A percentile compares a stretch with the other conserved stretches of the same genome.
These are phyloP conservation scores for barley (Hordeum vulgare) DNA, from an alignment of 176 grass and related monocot genomes.

Conservation along the genomic window DNA sequence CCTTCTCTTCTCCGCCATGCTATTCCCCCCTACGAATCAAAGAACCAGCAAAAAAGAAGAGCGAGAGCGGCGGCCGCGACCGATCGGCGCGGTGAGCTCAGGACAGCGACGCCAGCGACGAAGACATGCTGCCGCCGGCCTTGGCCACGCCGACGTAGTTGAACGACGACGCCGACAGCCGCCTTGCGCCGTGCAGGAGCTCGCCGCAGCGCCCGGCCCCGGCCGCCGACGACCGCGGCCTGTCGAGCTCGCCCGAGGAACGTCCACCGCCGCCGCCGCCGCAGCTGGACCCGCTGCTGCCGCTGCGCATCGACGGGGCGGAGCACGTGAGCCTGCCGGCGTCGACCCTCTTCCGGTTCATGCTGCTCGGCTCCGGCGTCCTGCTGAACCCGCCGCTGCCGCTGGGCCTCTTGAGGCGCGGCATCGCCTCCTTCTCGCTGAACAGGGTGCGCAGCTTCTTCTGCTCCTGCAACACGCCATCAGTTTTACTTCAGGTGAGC, in stretches of 20 bases:
- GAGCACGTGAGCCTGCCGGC: constrained; percentile 16
- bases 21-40: not conserved
- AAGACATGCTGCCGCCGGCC: not conserved
- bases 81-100: not conserved
- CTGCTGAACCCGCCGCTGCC: constrained; percentile 46
- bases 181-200: constrained; percentile 1
- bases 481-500: not conserved
- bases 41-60: not conserved
- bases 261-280: not conserved
- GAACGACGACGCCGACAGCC: constrained; percentile 5
- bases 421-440: constrained; percentile 58
- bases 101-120: constrained; percentile 28
- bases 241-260: not conserved
- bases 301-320: constrained; percentile 34
- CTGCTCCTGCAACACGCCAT: constrained; percentile 40
- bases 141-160: not conserved
- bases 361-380: constrained; percentile 19
- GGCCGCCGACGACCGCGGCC: constrained; percentile 32
- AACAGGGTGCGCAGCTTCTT: constrained; percentile 55
- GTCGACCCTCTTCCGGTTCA: constrained; percentile 40
- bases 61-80: not conserved
- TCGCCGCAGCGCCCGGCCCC: constrained; percentile 7
- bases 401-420: constrained; percentile 34
- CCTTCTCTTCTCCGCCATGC: not conserved
- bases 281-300: constrained; percentile 1